Percentiles rank a stretch among this genome's conserved stretches.
Evolutionary conservation across 495 filamentous ascomycete species (phyloP).

Genomic region (Gamarada debralockiae): DNA sequence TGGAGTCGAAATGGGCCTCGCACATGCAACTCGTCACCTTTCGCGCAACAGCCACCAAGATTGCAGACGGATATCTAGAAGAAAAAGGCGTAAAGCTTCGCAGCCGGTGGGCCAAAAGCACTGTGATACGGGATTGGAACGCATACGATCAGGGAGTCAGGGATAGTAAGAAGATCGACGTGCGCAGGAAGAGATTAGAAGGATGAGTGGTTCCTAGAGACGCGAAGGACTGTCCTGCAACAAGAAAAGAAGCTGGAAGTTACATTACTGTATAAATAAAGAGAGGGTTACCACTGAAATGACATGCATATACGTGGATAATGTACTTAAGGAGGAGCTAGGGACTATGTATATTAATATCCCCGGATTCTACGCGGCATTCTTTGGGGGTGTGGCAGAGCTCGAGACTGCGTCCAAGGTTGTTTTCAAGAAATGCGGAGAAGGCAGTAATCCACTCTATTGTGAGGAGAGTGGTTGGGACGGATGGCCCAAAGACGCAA

Average conservation of each 20-base stretch:
- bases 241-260: too few relatives aligned
- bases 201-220: not conserved
- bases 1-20: constrained; percentile 23
- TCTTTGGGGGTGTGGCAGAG: constrained; percentile 12
- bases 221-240: too few relatives aligned
- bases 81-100: constrained; percentile 10
- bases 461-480: not conserved
- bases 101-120: constrained; percentile 2
- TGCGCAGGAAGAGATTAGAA: constrained; percentile 12
- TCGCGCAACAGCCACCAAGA: constrained; percentile 26
- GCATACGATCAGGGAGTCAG: constrained; percentile 14
- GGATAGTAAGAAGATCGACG: constrained; percentile 17
- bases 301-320: not conserved
- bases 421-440: constrained; percentile 34
- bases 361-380: constrained; percentile 15
- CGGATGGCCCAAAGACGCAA: constrained; percentile 29
- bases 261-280: too few relatives aligned
- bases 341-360: constrained; percentile 9
- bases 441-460: constrained; percentile 31
- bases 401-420: constrained; percentile 28
- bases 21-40: constrained; percentile 28
- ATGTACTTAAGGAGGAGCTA: constrained; percentile 8
- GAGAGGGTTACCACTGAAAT: too few relatives aligned
- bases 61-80: constrained; percentile 25
- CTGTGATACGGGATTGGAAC: constrained; percentile 9